These are phyloP conservation scores for Musa troglodytarum DNA, from an alignment of 176 grass and related monocot species.

Conservation along the genomic window DNA sequence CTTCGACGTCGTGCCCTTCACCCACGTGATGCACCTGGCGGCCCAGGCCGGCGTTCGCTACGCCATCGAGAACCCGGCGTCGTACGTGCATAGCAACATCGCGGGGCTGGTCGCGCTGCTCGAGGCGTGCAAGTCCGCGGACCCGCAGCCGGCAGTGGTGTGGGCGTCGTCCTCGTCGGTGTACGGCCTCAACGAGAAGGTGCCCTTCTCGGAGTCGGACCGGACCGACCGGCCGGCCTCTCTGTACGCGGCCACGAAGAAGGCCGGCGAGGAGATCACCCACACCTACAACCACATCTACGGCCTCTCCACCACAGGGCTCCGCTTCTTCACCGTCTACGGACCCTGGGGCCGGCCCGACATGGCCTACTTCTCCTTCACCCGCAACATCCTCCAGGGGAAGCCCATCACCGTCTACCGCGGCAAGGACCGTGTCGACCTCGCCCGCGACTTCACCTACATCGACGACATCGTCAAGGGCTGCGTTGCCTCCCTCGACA, in stretches of 20 bases:
- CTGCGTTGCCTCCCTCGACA: slow-evolving; percentile 33
- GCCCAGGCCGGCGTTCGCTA: slow-evolving; percentile 42
- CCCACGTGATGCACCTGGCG: slow-evolving; percentile 37
- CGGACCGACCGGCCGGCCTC: slow-evolving; percentile 40
- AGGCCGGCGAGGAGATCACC: slow-evolving; percentile 40
- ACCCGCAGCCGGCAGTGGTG: slow-evolving; percentile 38
- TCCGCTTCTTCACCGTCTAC: slow-evolving; percentile 42
- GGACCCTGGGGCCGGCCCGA: slow-evolving; percentile 42
- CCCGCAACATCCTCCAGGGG: slow-evolving; percentile 35
- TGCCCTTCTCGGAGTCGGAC: slow-evolving; percentile 33
- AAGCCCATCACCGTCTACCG: slow-evolving; percentile 38
- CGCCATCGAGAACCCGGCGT: slow-evolving; percentile 35
- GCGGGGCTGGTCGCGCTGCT: slow-evolving; percentile 31
- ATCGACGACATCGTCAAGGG: slow-evolving; percentile 48
- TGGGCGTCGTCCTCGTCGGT: slow-evolving; percentile 48
- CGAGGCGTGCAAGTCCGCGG: slow-evolving; percentile 28
- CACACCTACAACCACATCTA: slow-evolving; percentile 46
- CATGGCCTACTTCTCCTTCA: slow-evolving; percentile 50
- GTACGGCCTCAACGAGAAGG: slow-evolving; percentile 33
- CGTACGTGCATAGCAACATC: slow-evolving; percentile 40
- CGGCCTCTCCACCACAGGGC: slow-evolving; percentile 34
- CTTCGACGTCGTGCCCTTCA: slow-evolving; percentile 35
- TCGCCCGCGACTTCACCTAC: slow-evolving; percentile 47
- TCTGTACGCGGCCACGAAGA: slow-evolving; percentile 40
- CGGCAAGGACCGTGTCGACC: slow-evolving; percentile 23